Evolutionary conservation across 177 flowering plant species (phyloP), one percentile per base, ranked within the genome.

Genomic region (Vitis hybrid): DNA sequence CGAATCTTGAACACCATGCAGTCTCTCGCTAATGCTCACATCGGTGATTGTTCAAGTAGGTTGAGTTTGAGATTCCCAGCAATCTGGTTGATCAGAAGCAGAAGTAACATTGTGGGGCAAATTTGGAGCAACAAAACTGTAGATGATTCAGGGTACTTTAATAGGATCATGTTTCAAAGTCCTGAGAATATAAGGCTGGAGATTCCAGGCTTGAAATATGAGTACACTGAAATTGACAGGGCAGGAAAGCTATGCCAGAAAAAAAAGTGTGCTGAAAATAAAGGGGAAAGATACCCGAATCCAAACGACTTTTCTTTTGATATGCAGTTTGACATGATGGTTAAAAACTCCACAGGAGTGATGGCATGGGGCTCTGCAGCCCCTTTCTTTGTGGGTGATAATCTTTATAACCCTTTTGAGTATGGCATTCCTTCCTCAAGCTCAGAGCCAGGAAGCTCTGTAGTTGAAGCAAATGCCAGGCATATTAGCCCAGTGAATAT

Each of bases 11-110:
- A 80, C 58, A 32, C 19, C 1, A 48, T 26, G 12, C 67, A 54
- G 60, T 77, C 85, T 56, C 70, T 76, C 48, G 56, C 60, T 4
- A 66, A 70, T 72, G 80, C 82, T 62, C 75, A 62, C 21, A 69
- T 85, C 69, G 88, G 84, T 13, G 85, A 87, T 74, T 91, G 96
- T 70, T 79, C 85, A 1, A 48, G 80, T 30, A 77, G 87, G 77
- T 23, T 88, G 75, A 83, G 71, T 52, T 70, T 85, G 75, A 67
- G 77, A 56, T 78, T 83, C 57, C 82, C 86, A 63, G 70, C 85
- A 10, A 23, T 72, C 0, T 68, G 80, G 85, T 74, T 88, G 6
- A 77, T 91, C 61, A 76, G 74, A 72, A 63, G 70, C 32, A 78
- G 77, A 55, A 77, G 76, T 59, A 56, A 5, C 52, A 65, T 82